Percentiles rank a stretch among this genome's conserved stretches.
These are phyloP conservation scores for Neonectria coccinea DNA, from an alignment of 2,329 filamentous ascomycete species.

Conservation along the genomic window DNA sequence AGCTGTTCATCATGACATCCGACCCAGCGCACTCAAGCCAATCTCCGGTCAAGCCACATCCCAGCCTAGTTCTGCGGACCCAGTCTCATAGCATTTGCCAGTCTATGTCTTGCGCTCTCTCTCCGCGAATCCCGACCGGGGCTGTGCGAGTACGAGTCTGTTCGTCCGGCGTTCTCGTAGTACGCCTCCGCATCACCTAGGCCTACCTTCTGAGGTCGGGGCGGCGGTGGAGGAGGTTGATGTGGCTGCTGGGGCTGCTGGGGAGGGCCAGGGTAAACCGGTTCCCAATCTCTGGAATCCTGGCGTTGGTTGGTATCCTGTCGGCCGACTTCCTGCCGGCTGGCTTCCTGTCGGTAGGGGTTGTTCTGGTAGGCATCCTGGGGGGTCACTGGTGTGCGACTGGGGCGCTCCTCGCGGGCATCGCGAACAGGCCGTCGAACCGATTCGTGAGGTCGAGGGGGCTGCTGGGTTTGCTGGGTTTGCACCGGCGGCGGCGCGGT, in stretches of 20 bases:
- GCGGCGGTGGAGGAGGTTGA: constrained; percentile 51
- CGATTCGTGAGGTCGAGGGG: constrained; percentile 37
- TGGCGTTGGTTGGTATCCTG: constrained; percentile 12
- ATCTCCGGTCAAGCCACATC: neutral
- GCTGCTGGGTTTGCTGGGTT: constrained; percentile 18
- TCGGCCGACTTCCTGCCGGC: neutral
- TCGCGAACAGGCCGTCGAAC: constrained; percentile 39
- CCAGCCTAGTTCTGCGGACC: constrained; percentile 63
- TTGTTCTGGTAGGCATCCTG: constrained; percentile 39
- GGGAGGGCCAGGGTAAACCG: constrained; percentile 42
- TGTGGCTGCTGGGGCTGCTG: constrained; percentile 36
- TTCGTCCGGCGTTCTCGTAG: constrained; percentile 44
- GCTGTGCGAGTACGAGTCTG: constrained; percentile 40
- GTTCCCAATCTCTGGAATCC: constrained; percentile 46
- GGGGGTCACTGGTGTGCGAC: constrained; percentile 35
- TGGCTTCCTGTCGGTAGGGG: constrained; percentile 37
- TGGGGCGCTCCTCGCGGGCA: constrained; percentile 40
- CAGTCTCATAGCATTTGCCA: constrained; percentile 51
- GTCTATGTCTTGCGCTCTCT: constrained; percentile 50
- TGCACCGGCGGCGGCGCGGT: constrained; percentile 30
- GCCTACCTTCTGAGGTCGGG: constrained; percentile 53
- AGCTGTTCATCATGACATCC: neutral
- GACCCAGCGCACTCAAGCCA: constrained; percentile 10
- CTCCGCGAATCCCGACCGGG: constrained; percentile 42
- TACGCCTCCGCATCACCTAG: constrained; percentile 51